A percentile compares a stretch with the other conserved stretches of the same genome.
phyloP scores from a whole-genome alignment of 768 basidiomycete genomes.

The Amylocystis lapponica region DNA sequence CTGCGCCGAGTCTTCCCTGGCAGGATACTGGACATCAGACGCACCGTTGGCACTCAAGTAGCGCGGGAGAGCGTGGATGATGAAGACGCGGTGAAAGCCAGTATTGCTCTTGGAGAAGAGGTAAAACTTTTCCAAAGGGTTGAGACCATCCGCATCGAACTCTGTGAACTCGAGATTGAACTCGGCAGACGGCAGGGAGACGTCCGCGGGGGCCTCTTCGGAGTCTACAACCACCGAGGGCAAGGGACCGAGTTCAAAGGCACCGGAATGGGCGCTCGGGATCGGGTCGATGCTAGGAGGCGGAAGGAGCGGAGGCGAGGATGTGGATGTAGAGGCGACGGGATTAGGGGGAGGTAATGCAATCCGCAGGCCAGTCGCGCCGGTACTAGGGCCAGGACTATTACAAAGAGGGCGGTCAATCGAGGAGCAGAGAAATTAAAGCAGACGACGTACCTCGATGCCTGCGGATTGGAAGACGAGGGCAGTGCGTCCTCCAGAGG shows the following conservation, averaged over 20 bases:
- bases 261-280: constrained; percentile 1
- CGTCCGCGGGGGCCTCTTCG: constrained; percentile 7
- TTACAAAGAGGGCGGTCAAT: too few species aligned
- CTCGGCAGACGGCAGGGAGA: constrained; percentile 6
- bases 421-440: too few species aligned
- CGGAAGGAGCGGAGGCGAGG: constrained; percentile 13
- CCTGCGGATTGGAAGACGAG: too few species aligned
- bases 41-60: constrained; percentile 43
- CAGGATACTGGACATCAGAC: constrained; percentile 2
- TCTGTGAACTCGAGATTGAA: constrained; percentile 31
- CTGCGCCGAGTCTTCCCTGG: constrained; percentile 25
- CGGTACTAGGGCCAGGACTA: constrained; percentile 8
- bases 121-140: constrained; percentile 87
- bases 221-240: background rate
- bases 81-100: constrained; percentile 69
- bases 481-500: background rate
- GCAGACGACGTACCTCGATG: too few species aligned
- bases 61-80: constrained; percentile 76
- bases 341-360: constrained; percentile 16
- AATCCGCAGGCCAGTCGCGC: constrained; percentile 13
- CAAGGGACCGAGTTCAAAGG: background rate
- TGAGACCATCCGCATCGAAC: constrained; percentile 77
- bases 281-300: constrained; percentile 7
- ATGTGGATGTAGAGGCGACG: constrained; percentile 11
- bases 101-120: constrained; percentile 79